Conservation (phyloP, 164 flowering plant species). For the Magnolia officinalis region DNA sequence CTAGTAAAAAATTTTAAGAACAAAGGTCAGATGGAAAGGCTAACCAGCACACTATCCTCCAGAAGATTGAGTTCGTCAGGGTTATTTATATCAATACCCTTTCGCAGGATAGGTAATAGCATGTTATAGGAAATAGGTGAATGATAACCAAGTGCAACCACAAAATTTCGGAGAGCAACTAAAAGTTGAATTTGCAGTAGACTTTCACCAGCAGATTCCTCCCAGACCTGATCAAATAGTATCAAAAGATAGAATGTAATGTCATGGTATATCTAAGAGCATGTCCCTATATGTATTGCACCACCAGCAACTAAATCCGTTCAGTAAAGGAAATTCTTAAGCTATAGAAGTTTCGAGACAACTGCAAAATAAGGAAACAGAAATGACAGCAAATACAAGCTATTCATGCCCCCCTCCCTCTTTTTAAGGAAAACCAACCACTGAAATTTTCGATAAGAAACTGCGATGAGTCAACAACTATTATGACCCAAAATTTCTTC, state of each 20-base stretch:
- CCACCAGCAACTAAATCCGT: neutral
- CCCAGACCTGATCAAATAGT: slow-evolving; percentile 64
- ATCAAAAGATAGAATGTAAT: neutral
- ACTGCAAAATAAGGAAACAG: neutral
- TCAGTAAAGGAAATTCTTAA: neutral
- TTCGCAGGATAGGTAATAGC: slow-evolving; percentile 67
- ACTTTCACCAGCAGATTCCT: slow-evolving; percentile 88
- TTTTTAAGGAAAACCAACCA: too few relatives aligned
- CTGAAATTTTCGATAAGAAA: too few relatives aligned
- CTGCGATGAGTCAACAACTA: too few relatives aligned
- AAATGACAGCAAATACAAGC: too few relatives aligned
- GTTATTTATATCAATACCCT: slow-evolving; percentile 64
- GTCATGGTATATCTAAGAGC: neutral
- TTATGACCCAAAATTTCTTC: too few relatives aligned
- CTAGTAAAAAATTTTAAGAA: neutral
- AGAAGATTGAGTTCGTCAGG: slow-evolving; percentile 90
- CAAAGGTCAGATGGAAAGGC: slow-evolving; percentile 11
- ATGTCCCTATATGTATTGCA: neutral
- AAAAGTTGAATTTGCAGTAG: slow-evolving; percentile 92
- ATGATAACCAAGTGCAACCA: slow-evolving; percentile 70
- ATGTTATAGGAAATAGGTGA: slow-evolving; percentile 75
- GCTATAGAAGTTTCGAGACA: neutral
- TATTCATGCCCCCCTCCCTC: too few relatives aligned
- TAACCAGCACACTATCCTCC: slow-evolving; percentile 87
- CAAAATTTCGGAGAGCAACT: slow-evolving; percentile 74